Percentiles rank a stretch among this genome's conserved stretches.
Evolutionary conservation across 345 rosid species (phyloP).

Genomic region (Eucalyptus regnans): DNA sequence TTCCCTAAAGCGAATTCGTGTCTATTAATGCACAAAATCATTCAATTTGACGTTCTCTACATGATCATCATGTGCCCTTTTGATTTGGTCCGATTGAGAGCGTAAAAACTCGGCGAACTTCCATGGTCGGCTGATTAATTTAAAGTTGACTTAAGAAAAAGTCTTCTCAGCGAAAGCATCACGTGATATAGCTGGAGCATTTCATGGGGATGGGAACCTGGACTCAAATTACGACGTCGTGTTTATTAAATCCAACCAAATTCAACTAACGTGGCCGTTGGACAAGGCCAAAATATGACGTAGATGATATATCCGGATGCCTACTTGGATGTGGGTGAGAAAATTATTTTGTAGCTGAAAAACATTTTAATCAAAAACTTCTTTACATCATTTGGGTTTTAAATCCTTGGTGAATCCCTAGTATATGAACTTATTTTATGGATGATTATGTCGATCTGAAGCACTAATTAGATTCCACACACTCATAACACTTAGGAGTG

Average conservation of each 20-base stretch:
- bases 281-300: background rate
- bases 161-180: background rate
- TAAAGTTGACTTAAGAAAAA: background rate
- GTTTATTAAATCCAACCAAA: background rate
- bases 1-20: background rate
- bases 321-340: too few relatives aligned
- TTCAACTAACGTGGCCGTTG: background rate
- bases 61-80: background rate
- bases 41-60: background rate
- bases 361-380: too few relatives aligned
- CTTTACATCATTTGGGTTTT: too few relatives aligned
- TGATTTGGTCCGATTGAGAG: background rate
- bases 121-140: background rate
- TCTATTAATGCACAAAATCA: background rate
- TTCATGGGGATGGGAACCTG: background rate
- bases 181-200: background rate
- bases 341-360: too few relatives aligned
- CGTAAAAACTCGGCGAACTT: background rate
- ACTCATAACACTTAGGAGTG: too few relatives aligned
- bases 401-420: too few relatives aligned
- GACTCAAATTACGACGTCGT: background rate
- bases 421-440: too few relatives aligned
- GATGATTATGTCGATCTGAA: too few relatives aligned
- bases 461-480: too few relatives aligned
- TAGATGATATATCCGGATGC: too few relatives aligned